phyloP scores from a whole-genome alignment of 495 filamentous ascomycete species.

The Rhypophila decipiens region DNA sequence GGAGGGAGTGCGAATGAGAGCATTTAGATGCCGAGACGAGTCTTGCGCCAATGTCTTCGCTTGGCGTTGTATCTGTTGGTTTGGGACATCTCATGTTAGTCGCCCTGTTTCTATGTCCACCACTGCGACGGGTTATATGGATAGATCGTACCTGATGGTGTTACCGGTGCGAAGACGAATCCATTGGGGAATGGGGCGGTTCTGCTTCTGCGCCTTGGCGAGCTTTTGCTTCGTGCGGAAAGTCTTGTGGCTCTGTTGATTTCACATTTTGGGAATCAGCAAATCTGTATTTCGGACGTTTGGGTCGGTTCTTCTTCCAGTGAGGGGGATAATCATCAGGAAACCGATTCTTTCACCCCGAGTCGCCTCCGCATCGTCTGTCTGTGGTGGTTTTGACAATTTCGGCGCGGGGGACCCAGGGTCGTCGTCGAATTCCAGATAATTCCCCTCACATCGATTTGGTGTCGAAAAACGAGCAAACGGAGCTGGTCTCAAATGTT shows the following conservation, averaged over 20 bases:
- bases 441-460: too few relatives aligned
- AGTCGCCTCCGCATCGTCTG: too few relatives aligned
- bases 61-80: slow-evolving; percentile 93
- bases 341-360: too few relatives aligned
- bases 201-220: slow-evolving; percentile 99
- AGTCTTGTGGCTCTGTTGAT: slow-evolving; percentile 85
- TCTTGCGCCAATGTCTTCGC: slow-evolving; percentile 99
- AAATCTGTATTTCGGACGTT: too few relatives aligned
- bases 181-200: slow-evolving; percentile 99
- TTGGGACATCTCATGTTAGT: slow-evolving; percentile 3
- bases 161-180: slow-evolving; percentile 96
- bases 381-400: too few relatives aligned
- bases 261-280: too few relatives aligned
- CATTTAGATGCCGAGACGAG: slow-evolving; percentile 91
- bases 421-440: too few relatives aligned
- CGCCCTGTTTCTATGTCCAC: neutral
- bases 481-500: slow-evolving; percentile 9
- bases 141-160: slow-evolving; percentile 80
- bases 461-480: too few relatives aligned
- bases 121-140: neutral
- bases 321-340: too few relatives aligned
- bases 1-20: slow-evolving; percentile 17
- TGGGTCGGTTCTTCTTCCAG: too few relatives aligned
- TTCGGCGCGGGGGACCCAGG: too few relatives aligned
- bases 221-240: slow-evolving; percentile 99